Evolutionary conservation across 371 early-diverging fungal species (phyloP).

Genomic region (Mycotypha africana): DNA sequence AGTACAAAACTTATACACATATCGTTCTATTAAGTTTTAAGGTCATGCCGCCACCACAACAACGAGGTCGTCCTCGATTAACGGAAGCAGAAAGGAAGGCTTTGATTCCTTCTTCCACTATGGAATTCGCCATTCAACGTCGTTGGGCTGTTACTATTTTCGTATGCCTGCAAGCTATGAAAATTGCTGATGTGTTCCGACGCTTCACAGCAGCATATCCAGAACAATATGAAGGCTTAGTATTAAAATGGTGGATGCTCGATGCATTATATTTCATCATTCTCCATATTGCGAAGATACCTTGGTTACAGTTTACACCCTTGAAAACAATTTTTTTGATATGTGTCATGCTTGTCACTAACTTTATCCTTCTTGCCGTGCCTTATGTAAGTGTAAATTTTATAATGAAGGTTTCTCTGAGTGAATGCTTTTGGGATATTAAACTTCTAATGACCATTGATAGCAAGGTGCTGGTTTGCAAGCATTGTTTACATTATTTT

Average conservation of each 20-base stretch:
- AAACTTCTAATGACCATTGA: no score
- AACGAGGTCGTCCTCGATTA: conserved; percentile 2
- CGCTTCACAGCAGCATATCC: conserved; percentile 23
- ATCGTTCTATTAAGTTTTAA: no score
- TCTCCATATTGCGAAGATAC: conserved; percentile 34
- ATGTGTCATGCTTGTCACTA: conserved; percentile 6
- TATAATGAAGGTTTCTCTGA: no score
- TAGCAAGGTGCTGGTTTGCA: no score
- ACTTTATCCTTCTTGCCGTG: conserved; percentile 23
- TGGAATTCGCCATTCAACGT: conserved; percentile 44
- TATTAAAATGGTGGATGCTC: conserved; percentile 28
- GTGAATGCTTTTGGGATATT: no score
- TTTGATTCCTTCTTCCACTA: conserved; percentile 27
- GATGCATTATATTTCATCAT: conserved; percentile 26
- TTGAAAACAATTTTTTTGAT: conserved; percentile 23
- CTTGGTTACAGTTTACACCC: conserved; percentile 41
- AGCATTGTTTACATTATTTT: conserved; percentile 6
- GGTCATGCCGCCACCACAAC: conserved; percentile 3
- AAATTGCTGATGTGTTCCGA: conserved; percentile 18
- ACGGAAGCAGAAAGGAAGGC: conserved; percentile 21
- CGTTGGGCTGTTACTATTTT: conserved; percentile 33
- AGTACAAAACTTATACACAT: no score
- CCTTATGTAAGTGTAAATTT: conserved; percentile 34
- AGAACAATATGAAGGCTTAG: conserved; percentile 17
- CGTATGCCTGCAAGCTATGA: conserved; percentile 26